Conservation (phyloP, 1,139 yeast species). For the Geotrichum candidum region DNA sequence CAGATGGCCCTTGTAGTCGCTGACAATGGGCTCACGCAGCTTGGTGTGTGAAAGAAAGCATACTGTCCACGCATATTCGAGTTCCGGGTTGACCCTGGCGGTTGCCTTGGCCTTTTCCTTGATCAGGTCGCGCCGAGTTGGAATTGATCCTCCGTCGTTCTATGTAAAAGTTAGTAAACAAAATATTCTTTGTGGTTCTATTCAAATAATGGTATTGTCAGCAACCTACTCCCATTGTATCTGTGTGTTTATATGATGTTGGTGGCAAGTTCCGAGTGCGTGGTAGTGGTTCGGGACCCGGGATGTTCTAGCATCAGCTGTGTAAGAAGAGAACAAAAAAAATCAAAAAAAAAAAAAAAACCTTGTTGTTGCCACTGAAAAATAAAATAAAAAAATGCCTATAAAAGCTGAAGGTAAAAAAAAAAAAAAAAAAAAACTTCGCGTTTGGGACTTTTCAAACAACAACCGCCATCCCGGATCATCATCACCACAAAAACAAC, state of each 20-base stretch:
- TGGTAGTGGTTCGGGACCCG: not conserved
- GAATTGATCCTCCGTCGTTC: slow-evolving; percentile 52
- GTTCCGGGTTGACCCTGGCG: slow-evolving; percentile 28
- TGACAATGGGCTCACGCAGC: slow-evolving; percentile 49
- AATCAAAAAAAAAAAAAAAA: not conserved
- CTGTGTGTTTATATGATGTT: not conserved
- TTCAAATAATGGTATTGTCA: not conserved
- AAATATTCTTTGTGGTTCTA: not conserved
- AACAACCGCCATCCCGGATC: not conserved
- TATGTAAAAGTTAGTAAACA: slow-evolving; percentile 17
- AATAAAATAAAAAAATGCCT: not conserved
- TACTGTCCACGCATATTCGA: slow-evolving; percentile 37
- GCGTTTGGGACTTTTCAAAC: not conserved
- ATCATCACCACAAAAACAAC: not conserved
- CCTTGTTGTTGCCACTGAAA: slow-evolving; percentile 11
- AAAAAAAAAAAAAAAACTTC: not conserved
- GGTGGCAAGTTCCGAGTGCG: not conserved
- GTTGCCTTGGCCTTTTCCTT: slow-evolving; percentile 24
- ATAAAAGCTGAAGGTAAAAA: no score
- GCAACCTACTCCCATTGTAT: slow-evolving; percentile 12
- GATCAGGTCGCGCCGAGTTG: slow-evolving; percentile 42
- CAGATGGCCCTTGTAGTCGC: slow-evolving; percentile 67
- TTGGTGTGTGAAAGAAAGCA: slow-evolving; percentile 42
- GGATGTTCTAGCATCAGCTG: not conserved
- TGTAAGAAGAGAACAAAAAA: not conserved